These are phyloP conservation scores for Aspergillus hiratsukae DNA, from an alignment of 2,329 filamentous ascomycete species.

Conservation along the genomic window DNA sequence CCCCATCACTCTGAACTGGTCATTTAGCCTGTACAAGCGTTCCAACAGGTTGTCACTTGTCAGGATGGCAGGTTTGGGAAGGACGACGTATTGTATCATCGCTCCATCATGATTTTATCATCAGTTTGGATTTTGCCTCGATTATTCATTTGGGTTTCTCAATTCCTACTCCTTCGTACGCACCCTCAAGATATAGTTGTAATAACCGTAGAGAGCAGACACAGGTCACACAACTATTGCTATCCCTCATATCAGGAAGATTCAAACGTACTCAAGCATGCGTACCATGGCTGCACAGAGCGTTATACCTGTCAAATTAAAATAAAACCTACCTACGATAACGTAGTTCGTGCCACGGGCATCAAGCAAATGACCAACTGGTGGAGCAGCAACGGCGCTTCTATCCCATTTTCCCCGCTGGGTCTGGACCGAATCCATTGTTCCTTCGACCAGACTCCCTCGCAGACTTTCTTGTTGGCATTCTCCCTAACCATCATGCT, in stretches of 20 bases:
- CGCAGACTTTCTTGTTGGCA: slow-evolving; percentile 4
- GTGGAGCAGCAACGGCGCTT: not conserved
- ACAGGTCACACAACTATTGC: too few relatives aligned
- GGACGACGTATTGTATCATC: slow-evolving; percentile 2
- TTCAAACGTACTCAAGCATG: too few relatives aligned
- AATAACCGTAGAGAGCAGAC: too few relatives aligned
- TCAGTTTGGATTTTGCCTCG: not conserved
- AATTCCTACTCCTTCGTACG: not conserved
- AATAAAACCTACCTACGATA: too few relatives aligned
- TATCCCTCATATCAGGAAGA: too few relatives aligned
- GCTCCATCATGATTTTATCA: not conserved
- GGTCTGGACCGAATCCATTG: slow-evolving; percentile 6
- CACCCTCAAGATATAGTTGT: not conserved
- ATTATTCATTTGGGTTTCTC: not conserved
- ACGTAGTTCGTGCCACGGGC: slow-evolving; percentile 9
- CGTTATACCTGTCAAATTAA: not conserved
- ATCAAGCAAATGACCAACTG: slow-evolving; percentile 12
- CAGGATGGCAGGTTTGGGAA: not conserved
- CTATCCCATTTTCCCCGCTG: not conserved
- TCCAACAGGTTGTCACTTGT: too few relatives aligned
- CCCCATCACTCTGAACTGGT: too few relatives aligned
- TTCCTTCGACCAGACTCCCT: not conserved
- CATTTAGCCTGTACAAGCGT: too few relatives aligned
- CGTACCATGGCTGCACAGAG: not conserved
- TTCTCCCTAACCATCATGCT: slow-evolving; percentile 8